Evolutionary conservation across 345 rosid genomes (phyloP).

Genomic region (Geranium rotundifolium): DNA sequence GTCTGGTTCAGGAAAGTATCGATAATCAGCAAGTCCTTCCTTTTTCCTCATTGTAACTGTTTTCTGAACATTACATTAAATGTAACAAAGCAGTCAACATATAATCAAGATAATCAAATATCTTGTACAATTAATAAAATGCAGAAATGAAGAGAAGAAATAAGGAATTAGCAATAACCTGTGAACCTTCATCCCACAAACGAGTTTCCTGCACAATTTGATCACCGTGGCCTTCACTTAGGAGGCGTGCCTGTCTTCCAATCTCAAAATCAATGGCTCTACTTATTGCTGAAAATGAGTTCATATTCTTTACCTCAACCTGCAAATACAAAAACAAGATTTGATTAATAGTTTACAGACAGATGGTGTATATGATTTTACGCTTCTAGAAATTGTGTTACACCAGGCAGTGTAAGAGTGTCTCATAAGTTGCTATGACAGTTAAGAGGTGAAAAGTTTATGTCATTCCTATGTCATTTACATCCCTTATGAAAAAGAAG

Average conservation of each 20-base stretch:
- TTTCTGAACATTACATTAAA: slow-evolving; percentile 38
- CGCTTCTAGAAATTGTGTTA: not conserved
- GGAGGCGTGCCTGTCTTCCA: slow-evolving; percentile 60
- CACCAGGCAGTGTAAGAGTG: not conserved
- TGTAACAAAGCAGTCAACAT: slow-evolving; percentile 8
- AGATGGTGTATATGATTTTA: no score
- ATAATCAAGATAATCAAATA: not conserved
- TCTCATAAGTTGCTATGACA: not conserved
- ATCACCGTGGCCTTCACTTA: slow-evolving; percentile 54
- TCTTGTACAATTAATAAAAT: slow-evolving; percentile 3
- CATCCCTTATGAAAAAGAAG: not conserved
- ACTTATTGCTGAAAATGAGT: slow-evolving; percentile 76
- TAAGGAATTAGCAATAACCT: slow-evolving; percentile 29
- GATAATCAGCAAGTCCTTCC: slow-evolving; percentile 92
- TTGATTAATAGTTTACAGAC: slow-evolving; percentile 10
- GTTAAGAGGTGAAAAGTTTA: not conserved
- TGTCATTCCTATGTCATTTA: not conserved
- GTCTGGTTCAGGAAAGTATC: slow-evolving; percentile 95
- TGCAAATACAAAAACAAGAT: slow-evolving; percentile 20
- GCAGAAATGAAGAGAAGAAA: not conserved
- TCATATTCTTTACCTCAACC: slow-evolving; percentile 92
- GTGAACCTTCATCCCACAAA: slow-evolving; percentile 93
- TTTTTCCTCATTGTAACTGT: slow-evolving; percentile 91
- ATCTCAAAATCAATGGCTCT: slow-evolving; percentile 91
- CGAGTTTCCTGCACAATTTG: slow-evolving; percentile 85